Evolutionary conservation across 257 asterid genomes (phyloP).

Genomic region (Rehmannia glutinosa): DNA sequence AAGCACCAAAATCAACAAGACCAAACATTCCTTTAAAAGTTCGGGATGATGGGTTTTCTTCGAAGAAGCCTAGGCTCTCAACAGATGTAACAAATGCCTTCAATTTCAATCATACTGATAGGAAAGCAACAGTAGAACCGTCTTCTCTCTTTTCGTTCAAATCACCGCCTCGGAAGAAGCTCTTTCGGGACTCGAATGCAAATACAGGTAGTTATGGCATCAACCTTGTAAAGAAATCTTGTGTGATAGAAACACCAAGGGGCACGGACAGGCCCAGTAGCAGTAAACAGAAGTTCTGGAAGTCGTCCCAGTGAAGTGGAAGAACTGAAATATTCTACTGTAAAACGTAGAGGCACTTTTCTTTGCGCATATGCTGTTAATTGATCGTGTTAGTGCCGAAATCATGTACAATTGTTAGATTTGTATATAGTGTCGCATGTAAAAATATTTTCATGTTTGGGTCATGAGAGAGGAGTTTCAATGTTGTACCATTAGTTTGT

Average conservation of each 20-base stretch:
- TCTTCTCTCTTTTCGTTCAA: constrained; percentile 36
- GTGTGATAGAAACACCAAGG: constrained; percentile 51
- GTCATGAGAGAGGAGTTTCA: constrained; percentile 18
- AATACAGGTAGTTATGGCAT: constrained; percentile 29
- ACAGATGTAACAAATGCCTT: constrained; percentile 24
- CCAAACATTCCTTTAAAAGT: constrained; percentile 30
- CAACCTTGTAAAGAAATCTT: constrained; percentile 48
- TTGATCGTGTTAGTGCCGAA: constrained; percentile 17
- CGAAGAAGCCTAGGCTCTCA: constrained; percentile 63
- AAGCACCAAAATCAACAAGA: constrained; percentile 29
- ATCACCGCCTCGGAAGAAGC: constrained; percentile 57
- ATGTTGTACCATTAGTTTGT: constrained; percentile 44
- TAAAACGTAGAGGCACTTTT: not conserved
- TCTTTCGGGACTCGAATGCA: constrained; percentile 36
- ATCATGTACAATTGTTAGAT: constrained; percentile 28
- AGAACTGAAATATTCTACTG: constrained; percentile 13
- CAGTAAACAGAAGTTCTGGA: constrained; percentile 47
- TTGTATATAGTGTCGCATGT: constrained; percentile 44
- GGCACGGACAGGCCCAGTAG: constrained; percentile 44
- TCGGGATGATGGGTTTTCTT: constrained; percentile 38
- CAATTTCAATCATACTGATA: constrained; percentile 24
- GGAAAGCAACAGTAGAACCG: constrained; percentile 36
- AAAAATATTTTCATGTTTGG: constrained; percentile 15
- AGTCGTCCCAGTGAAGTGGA: constrained; percentile 34
- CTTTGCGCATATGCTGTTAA: constrained; percentile 18